Evolutionary conservation across 768 basidiomycete genomes (phyloP).

Genomic region (Panaeolus papilionaceus): DNA sequence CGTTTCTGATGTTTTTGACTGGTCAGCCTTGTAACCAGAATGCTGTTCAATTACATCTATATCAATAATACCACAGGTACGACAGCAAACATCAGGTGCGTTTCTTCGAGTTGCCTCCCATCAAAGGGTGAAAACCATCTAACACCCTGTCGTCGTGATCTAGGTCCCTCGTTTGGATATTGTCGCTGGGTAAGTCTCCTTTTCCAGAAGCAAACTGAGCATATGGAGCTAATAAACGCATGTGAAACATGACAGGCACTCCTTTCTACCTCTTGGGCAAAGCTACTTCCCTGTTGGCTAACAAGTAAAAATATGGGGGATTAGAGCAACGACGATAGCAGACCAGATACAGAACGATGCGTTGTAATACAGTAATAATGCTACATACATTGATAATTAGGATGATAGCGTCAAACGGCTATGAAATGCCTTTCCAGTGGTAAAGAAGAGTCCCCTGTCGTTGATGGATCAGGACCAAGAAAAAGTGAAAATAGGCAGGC

Average conservation of each 20-base stretch:
- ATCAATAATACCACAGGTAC: constrained; percentile 26
- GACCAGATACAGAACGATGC: not conserved
- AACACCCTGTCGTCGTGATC: not conserved
- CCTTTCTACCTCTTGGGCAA: constrained; percentile 26
- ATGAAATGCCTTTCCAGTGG: constrained; percentile 70
- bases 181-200: constrained; percentile 22
- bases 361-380: constrained; percentile 1
- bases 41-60: constrained; percentile 31
- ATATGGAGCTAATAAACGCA: not conserved
- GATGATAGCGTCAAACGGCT: constrained; percentile 16
- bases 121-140: not conserved
- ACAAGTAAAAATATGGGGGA: constrained; percentile 11
- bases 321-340: not conserved
- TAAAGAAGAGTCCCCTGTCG: constrained; percentile 69
- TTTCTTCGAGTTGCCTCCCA: not conserved
- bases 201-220: not conserved
- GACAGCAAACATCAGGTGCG: constrained; percentile 22
- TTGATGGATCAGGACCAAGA: not conserved
- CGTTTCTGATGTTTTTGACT: not conserved
- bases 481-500: not conserved
- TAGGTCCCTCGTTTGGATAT: constrained; percentile 21
- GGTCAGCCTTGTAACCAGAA: constrained; percentile 24
- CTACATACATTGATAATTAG: constrained; percentile 20
- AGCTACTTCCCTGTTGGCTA: constrained; percentile 17
- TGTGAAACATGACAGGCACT: constrained; percentile 16